phyloP scores from a whole-genome alignment of 768 basidiomycete species.

The Boletales sp. region DNA sequence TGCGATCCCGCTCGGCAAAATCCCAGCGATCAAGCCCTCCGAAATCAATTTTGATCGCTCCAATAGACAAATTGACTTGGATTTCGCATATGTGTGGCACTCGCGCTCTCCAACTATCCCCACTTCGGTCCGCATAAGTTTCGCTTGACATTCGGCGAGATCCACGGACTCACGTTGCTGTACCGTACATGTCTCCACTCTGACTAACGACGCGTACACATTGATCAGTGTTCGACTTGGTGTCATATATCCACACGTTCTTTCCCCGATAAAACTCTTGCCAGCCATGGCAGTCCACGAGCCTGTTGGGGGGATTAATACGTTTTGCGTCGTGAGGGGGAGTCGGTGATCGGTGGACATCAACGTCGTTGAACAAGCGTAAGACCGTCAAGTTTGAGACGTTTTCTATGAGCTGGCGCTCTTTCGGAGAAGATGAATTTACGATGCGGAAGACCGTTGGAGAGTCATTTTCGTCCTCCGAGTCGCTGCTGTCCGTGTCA shows the following conservation, averaged over 20 bases:
- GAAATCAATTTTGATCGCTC: constrained; percentile 68
- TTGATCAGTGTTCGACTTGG: constrained; percentile 59
- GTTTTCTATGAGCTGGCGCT: constrained; percentile 40
- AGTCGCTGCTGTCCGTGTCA: constrained; percentile 14
- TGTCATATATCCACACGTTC: constrained; percentile 74
- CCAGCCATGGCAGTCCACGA: constrained; percentile 61
- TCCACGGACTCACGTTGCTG: constrained; percentile 62
- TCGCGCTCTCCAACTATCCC: constrained; percentile 78
- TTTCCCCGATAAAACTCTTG: constrained; percentile 73
- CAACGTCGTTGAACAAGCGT: constrained; percentile 69
- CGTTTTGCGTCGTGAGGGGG: constrained; percentile 44
- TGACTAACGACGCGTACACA: constrained; percentile 66
- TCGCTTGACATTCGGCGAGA: background rate
- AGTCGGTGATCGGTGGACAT: constrained; percentile 52
- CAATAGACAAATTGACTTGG: constrained; percentile 59
- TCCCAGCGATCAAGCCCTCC: constrained; percentile 77
- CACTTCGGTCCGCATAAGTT: constrained; percentile 40
- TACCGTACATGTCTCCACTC: constrained; percentile 63
- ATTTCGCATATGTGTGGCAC: constrained; percentile 69
- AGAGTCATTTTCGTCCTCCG: constrained; percentile 30
- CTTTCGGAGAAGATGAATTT: constrained; percentile 39
- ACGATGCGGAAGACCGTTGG: constrained; percentile 52
- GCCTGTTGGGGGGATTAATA: constrained; percentile 48
- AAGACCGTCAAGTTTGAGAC: constrained; percentile 66
- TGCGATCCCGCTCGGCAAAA: constrained; percentile 55